Base-by-base conservation (phyloP, 2,329 filamentous ascomycete genomes). In the Botryosphaeria agaves region DNA sequence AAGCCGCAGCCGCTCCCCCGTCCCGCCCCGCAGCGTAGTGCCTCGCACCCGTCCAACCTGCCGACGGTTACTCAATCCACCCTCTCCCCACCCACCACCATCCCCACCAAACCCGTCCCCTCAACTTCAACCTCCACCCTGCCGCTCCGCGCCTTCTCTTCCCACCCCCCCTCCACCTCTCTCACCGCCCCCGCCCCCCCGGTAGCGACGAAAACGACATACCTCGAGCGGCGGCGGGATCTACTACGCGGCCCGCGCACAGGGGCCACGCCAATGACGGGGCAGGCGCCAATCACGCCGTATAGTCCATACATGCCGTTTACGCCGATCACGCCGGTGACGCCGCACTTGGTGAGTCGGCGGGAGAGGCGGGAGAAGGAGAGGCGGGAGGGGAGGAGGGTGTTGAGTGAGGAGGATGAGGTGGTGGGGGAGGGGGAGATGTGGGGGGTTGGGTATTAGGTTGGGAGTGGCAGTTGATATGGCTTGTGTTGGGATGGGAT, bases 231-330 rank as follows among this genome's bases (percentile, higher is more conserved):
- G 4, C 42, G 49, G 9, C 28, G 39, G 11, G 49, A 51, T 8
- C 42, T 45, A 29, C 38, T 55, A 1, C 30, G 35, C 18, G 27
- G 5, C n/a, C 25, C 48, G 21, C 43, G 40, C 18, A 20, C 20
- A 37, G 18, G 41, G 41, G 20, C 32, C 36, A n/a, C n/a, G n/a
- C n/a, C n/a, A n/a, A 7, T 34, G 42, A 28, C 34, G 30, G 14
- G 33, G 7, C 31, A 36, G n/a, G 69, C 66, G 1, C 59, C 70
- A 15, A 67, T 66, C 27, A 79, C 77, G 14, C 79, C 79, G 2
- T 85, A 85, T 51, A 72, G 69, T 32, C 77, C 80, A 0, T 87
- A 85, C 41, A 80, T 85, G 58, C 80, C 80, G 1, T 80, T 75
- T 47, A 78, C 75, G 5, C 77, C 79, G 1, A 61, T 80, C 28